These are phyloP conservation scores for Hymenoscyphus infarciens DNA, from an alignment of 2,329 filamentous ascomycete genomes.

Conservation along the genomic window DNA sequence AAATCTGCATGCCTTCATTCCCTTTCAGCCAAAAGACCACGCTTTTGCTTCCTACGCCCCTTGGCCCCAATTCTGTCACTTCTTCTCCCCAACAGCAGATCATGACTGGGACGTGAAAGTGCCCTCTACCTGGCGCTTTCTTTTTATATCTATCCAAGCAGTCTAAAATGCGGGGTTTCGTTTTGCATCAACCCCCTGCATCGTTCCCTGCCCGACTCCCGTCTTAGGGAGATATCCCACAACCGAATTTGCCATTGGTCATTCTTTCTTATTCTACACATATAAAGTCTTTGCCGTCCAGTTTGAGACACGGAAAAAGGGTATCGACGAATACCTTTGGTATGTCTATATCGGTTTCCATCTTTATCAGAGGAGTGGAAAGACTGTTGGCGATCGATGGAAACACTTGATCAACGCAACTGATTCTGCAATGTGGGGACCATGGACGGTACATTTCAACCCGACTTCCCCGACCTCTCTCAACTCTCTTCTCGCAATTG, in stretches of 20 bases:
- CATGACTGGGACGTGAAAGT: not conserved
- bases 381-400: not conserved
- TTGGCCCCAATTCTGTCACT: not conserved
- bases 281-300: not conserved
- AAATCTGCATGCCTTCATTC: not conserved
- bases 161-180: constrained; percentile 4
- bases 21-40: not conserved
- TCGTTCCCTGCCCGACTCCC: not conserved
- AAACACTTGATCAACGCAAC: not conserved
- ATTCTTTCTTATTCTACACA: not conserved
- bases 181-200: constrained; percentile 1
- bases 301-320: not conserved
- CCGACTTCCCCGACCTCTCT: not conserved
- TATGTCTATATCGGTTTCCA: not conserved
- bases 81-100: not conserved
- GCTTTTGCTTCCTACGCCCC: not conserved
- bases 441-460: not conserved
- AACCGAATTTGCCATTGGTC: not conserved
- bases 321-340: not conserved
- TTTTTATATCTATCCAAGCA: not conserved
- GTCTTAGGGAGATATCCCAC: too few relatives aligned
- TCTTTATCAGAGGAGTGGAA: not conserved
- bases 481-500: not conserved
- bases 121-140: not conserved
- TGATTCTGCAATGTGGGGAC: not conserved